Evolutionary conservation across 805 yeast species (phyloP), one percentile per base, ranked within the genome.

Genomic region (Dipodascus geniculatus): DNA sequence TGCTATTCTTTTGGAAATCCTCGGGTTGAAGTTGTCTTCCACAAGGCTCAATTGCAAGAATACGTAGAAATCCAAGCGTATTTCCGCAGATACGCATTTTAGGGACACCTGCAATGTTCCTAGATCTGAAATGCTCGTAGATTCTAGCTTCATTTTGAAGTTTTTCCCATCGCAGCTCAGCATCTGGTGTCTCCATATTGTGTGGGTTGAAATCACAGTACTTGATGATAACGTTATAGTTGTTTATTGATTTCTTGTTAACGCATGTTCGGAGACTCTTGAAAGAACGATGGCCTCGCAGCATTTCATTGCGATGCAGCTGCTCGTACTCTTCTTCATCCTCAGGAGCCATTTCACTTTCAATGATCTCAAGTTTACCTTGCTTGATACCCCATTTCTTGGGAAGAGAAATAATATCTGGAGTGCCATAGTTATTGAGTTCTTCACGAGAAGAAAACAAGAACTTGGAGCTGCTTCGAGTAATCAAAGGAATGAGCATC

Each of bases 21-120:
- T 33, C 53, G 1, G 42, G 22, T 16, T 44, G 28, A 28, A 63
- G 9, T 2, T 56, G 53, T 19, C 60, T 42, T 2, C 65, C 65
- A 22, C 55, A 58, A 8, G 63, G 60, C 49, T 58, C 55, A 9
- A 62, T 28, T 1, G 60, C 62, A 2, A 63, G 55, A 1, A 61
- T 56, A 22, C 60, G 58, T 42, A 58, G 55, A 20, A 56, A 51
- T 6, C 56, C 58, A 23, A 61, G 48, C 3, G 61, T 16, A 3
- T 55, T 58, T 1, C 62, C 63, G 47, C 55, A 62, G 0, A 57
- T 53, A 22, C 58, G 47, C 3, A 54, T 42, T 42, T 49, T 42
- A 1, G 66, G 65, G 0, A 58, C 59, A 1, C 50, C 28, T 11
- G 20, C 23, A 3, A 57, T 44, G 3, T 51, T 33, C 42, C 47